These are phyloP conservation scores for Camelina neglecta DNA, from an alignment of 345 rosid species.

Conservation along the genomic window DNA sequence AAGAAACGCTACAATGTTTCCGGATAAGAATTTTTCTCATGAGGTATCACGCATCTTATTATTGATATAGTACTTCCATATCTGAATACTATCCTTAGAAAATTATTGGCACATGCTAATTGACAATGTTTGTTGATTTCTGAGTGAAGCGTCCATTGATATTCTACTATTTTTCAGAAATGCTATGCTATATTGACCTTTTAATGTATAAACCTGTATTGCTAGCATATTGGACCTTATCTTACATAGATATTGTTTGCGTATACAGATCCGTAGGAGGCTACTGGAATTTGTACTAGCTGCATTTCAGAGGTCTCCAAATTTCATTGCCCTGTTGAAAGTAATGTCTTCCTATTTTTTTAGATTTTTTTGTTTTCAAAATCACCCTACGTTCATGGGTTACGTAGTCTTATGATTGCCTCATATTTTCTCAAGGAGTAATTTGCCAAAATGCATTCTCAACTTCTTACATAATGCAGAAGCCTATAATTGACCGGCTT, in stretches of 20 bases:
- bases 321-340: conserved; percentile 78
- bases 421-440: conserved; percentile 7
- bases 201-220: conserved; percentile 1
- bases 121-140: conserved; percentile 4
- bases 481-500: conserved; percentile 89
- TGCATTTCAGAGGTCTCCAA: conserved; percentile 87
- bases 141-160: not conserved
- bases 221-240: not conserved
- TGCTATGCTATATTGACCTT: not conserved
- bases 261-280: conserved; percentile 72
- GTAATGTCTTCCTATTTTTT: conserved; percentile 45
- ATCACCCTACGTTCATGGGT: not conserved
- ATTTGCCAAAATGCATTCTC: too few relatives aligned
- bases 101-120: not conserved
- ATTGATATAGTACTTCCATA: conserved; percentile 20
- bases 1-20: conserved; percentile 77
- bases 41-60: conserved; percentile 58
- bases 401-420: not conserved
- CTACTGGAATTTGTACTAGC: conserved; percentile 88
- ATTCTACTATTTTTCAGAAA: not conserved
- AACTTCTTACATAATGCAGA: conserved; percentile 56
- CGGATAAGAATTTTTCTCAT: conserved; percentile 71
- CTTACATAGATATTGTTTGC: conserved; percentile 16
- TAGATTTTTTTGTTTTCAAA: conserved; percentile 1
- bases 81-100: not conserved